Evolutionary conservation across 2,329 filamentous ascomycete genomes (phyloP), one percentile per base, ranked within the genome.

Genomic region (Fusarium sp.): DNA sequence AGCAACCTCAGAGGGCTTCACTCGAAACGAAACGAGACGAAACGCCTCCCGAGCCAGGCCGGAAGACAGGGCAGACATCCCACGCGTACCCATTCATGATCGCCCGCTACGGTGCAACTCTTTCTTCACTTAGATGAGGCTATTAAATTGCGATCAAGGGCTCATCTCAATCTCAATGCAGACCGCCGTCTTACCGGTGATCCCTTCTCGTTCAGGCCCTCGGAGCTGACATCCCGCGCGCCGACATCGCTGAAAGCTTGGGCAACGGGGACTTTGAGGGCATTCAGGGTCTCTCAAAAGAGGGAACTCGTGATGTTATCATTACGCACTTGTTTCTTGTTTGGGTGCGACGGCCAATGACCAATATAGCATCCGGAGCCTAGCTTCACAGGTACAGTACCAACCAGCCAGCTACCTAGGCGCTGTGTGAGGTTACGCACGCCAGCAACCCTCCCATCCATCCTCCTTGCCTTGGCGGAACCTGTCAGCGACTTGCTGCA

Each of bases 11-110:
- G 13, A 31, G 49, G 34, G 29, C 33, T 51, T 36, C 10, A 61
- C 40, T 54, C 40, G 59, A 72, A 56, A 70, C 58, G 59, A 72
- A 71, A 71, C 69, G 56, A 69, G 50, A 58, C 63, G 53, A 70
- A 68, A 72, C 61, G 31, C 38, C 29, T 51, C n/a, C 44, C 44
- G 44, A 58, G 25, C 57, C 57, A 59, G 29, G 4, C 44, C 33
- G 42, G 44, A 38, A 36, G 25, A 42, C 38, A 42, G 40, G 40
- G 13, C 20, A 53, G 49, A 20, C 31, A 58, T 58, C 57, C 11
- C 42, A 51, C 40, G 42, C 40, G 46, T 50, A 46, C 33, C 44
- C 33, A 20, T 59, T 40, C 16, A 11, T 16, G 23, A 51, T 51
- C n/a, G 27, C 11, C 23, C n/a, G 42, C 57, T 51, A 38, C 44